A percentile compares a stretch with the other conserved stretches of the same genome.
Evolutionary conservation across 2,329 filamentous ascomycete genomes (phyloP).

Genomic region (Exophiala spinifera): DNA sequence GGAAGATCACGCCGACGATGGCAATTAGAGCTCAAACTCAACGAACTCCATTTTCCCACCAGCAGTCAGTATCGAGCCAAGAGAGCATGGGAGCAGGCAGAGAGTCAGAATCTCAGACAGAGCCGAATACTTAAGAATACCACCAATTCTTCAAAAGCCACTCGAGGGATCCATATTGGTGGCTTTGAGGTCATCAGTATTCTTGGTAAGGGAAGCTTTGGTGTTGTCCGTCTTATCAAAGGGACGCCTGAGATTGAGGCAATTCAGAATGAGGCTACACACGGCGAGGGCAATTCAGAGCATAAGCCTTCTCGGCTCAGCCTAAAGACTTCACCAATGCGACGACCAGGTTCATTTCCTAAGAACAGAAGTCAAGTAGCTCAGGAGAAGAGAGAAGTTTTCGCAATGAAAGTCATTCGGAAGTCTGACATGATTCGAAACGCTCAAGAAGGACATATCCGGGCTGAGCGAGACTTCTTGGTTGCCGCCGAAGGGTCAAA

Average conservation of each 20-base stretch:
- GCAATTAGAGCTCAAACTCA: constrained; percentile 63
- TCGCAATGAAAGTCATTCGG: constrained; percentile 94
- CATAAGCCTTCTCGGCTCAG: constrained; percentile 5
- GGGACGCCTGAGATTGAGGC: constrained; percentile 50
- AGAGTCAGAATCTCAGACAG: constrained; percentile 73
- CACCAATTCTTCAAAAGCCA: constrained; percentile 44
- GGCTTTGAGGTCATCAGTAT: constrained; percentile 80
- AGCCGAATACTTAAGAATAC: constrained; percentile 66
- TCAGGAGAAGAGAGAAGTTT: constrained; percentile 58
- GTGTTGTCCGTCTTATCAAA: constrained; percentile 80
- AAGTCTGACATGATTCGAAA: constrained; percentile 91
- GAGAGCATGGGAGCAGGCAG: constrained; percentile 60
- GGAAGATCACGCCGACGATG: constrained; percentile 60
- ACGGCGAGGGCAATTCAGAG: constrained; percentile 3
- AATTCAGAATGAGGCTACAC: constrained; percentile 1
- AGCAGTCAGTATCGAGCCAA: constrained; percentile 40
- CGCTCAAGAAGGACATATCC: constrained; percentile 86
- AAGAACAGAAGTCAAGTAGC: not conserved
- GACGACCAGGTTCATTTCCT: not conserved
- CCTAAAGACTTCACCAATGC: not conserved
- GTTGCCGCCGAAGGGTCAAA: constrained; percentile 82
- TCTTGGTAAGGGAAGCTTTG: constrained; percentile 91
- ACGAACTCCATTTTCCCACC: constrained; percentile 16
- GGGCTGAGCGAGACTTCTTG: constrained; percentile 87
- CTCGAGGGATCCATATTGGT: constrained; percentile 53